Evolutionary conservation across 306 rosid species (phyloP).

Genomic region (Quercus bicolor): DNA sequence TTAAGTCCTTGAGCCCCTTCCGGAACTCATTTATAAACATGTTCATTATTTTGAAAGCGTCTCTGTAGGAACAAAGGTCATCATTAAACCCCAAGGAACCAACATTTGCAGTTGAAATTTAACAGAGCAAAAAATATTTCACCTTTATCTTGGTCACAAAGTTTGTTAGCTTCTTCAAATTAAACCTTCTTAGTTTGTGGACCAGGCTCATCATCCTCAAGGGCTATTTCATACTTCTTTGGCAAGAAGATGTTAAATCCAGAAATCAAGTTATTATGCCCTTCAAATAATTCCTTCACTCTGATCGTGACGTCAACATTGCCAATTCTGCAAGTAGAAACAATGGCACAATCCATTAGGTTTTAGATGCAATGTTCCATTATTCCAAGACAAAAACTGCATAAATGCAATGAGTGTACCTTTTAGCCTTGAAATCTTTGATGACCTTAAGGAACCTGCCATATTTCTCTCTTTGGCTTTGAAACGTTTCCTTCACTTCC

Average conservation of each 20-base stretch:
- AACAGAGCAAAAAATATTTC: slow-evolving; percentile 9
- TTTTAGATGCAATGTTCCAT: slow-evolving; percentile 11
- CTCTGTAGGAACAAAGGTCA: slow-evolving; percentile 46
- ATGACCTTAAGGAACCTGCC: slow-evolving; percentile 84
- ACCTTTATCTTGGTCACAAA: slow-evolving; percentile 99
- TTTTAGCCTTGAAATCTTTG: slow-evolving; percentile 95
- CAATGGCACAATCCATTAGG: slow-evolving; percentile 9
- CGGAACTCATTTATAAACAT: slow-evolving; percentile 91
- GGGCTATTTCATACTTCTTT: slow-evolving; percentile 89
- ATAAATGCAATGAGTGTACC: slow-evolving; percentile 38
- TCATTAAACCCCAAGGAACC: slow-evolving; percentile 7
- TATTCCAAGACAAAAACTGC: slow-evolving; percentile 3
- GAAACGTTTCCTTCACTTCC: slow-evolving; percentile 85
- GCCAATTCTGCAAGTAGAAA: slow-evolving; percentile 64
- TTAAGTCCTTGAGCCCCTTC: slow-evolving; percentile 89
- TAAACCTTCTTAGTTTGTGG: slow-evolving; percentile 86
- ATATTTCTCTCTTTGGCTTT: slow-evolving; percentile 73
- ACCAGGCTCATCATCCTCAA: slow-evolving; percentile 69
- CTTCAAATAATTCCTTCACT: slow-evolving; percentile 91
- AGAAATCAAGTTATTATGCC: slow-evolving; percentile 80
- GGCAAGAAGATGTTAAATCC: slow-evolving; percentile 97
- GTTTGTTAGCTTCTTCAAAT: slow-evolving; percentile 91
- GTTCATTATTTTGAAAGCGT: slow-evolving; percentile 82
- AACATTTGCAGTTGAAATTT: slow-evolving; percentile 6
- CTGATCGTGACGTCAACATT: slow-evolving; percentile 85